Base-by-base conservation (phyloP, 495 filamentous ascomycete species). In the Penicillium roqueforti region DNA sequence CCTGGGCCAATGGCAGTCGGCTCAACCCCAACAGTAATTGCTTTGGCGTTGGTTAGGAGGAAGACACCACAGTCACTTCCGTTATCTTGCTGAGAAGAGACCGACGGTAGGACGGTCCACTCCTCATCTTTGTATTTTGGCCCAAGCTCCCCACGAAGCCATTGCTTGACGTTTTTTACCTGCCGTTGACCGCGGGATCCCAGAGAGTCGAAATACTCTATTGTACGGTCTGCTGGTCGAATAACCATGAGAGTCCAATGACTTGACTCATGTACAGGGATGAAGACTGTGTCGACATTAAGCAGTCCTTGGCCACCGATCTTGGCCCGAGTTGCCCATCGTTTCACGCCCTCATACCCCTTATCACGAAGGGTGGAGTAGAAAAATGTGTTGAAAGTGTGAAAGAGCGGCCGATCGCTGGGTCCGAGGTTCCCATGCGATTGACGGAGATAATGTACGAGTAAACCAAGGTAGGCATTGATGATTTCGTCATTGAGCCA, bases 401-500 rank as follows among this genome's bases (percentile, higher is more conserved):
- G 80, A 53, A 82, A 86, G 31, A 80, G 84, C 1, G 88, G 89
- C 8, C 71, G 67, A 25, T 76, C 70, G 25, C 67, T 66, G n/a
- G 72, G 74, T 4, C 60, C 61, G 3, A 70, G 66, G 20, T 78
- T 77, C 10, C 70, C 71, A 6, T 74, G 66, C 14, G 70, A 63
- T 32, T 79, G 64, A 43, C 86, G 85, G 36, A 85, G 70, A 47
- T 82, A 78, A 3, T 82, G 75, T 14, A 87, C 78, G 20, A 91
- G 68, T 20, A 82, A 65, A 1, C 74, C 66, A 7, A 93, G 69
- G 22, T 86, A 85, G 2, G 80, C 77, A 55, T 88, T 89, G 60
- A 95, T 85, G 18, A 89, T 79, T 47, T 91, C 86, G 66, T 95
- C 90, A 59, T 95, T 93, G 0, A 96, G 72, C 91, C 91, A 96